A percentile compares a stretch with the other conserved stretches of the same genome.
phyloP scores from a whole-genome alignment of 495 filamentous ascomycete species.

The Trichoderma orchidacearum region DNA sequence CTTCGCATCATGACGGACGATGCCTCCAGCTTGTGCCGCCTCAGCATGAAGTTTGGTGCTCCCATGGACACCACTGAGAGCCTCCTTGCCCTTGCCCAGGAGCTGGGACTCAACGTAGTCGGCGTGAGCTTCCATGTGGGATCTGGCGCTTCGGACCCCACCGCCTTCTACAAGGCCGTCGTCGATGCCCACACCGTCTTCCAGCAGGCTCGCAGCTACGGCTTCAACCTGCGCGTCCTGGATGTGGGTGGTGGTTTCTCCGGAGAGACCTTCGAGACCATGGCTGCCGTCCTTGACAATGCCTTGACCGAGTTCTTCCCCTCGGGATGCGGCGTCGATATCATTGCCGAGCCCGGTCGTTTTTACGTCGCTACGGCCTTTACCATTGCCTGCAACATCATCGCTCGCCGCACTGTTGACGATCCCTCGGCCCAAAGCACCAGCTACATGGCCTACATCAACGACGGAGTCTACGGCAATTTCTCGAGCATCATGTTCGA shows the following conservation, averaged over 20 bases:
- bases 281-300: constrained; percentile 65
- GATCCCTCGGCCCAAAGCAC: constrained; percentile 28
- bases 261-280: constrained; percentile 76
- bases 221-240: constrained; percentile 70
- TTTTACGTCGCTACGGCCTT: constrained; percentile 93
- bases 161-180: constrained; percentile 79
- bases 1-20: constrained; percentile 94
- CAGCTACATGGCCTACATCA: constrained; percentile 92
- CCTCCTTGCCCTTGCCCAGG: constrained; percentile 68
- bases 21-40: constrained; percentile 78
- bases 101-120: constrained; percentile 87
- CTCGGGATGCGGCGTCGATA: constrained; percentile 47
- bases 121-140: constrained; percentile 98
- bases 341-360: constrained; percentile 93
- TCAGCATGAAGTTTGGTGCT: constrained; percentile 95
- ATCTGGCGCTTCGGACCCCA: constrained; percentile 83
- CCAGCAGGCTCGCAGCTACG: constrained; percentile 65
- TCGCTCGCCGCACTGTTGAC: constrained; percentile 80
- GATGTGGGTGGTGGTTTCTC: constrained; percentile 94
- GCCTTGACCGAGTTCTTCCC: constrained; percentile 85
- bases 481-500: constrained; percentile 99
- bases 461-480: constrained; percentile 95
- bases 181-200: constrained; percentile 81
- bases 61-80: constrained; percentile 65
- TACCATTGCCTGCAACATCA: constrained; percentile 84